Evolutionary conservation across 1,284 basidiomycete species (phyloP).

Genomic region (Heterobasidion parviporum): DNA sequence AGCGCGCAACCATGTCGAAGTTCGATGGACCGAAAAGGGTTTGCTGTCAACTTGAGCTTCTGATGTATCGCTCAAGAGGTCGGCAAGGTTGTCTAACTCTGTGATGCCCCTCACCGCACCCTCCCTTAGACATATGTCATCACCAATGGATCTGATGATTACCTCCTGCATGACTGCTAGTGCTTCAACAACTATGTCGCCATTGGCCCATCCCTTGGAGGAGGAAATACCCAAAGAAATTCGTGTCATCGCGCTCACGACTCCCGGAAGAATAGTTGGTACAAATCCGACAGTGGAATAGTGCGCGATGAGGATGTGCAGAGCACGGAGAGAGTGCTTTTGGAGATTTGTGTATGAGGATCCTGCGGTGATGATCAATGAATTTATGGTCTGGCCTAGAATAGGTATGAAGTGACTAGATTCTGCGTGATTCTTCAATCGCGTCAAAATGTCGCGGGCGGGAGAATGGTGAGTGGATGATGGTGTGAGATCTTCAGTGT

Average conservation of each 20-base stretch:
- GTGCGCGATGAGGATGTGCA: constrained; percentile 43
- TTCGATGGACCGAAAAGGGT: constrained; percentile 39
- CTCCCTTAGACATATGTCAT: constrained; percentile 55
- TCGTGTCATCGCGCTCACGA: constrained; percentile 69
- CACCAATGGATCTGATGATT: constrained; percentile 50
- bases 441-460: constrained; percentile 19
- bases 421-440: constrained; percentile 39
- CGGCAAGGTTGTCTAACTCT: constrained; percentile 54
- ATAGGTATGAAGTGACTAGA: constrained; percentile 59
- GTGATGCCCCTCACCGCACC: constrained; percentile 46
- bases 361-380: constrained; percentile 48
- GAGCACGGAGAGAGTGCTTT: constrained; percentile 50
- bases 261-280: constrained; percentile 75
- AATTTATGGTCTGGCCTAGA: constrained; percentile 76
- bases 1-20: constrained; percentile 50
- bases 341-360: constrained; percentile 58
- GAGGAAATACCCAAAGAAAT: constrained; percentile 42
- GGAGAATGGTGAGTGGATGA: constrained; percentile 23
- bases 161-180: constrained; percentile 50
- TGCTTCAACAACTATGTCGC: constrained; percentile 52
- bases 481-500: constrained; percentile 25
- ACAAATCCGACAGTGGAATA: constrained; percentile 61
- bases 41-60: not conserved
- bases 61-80: constrained; percentile 19
- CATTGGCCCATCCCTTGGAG: constrained; percentile 54